These are phyloP conservation scores for Pythium myriotylum DNA, from an alignment of 352 stramenopile genomes.

Conservation along the genomic window DNA sequence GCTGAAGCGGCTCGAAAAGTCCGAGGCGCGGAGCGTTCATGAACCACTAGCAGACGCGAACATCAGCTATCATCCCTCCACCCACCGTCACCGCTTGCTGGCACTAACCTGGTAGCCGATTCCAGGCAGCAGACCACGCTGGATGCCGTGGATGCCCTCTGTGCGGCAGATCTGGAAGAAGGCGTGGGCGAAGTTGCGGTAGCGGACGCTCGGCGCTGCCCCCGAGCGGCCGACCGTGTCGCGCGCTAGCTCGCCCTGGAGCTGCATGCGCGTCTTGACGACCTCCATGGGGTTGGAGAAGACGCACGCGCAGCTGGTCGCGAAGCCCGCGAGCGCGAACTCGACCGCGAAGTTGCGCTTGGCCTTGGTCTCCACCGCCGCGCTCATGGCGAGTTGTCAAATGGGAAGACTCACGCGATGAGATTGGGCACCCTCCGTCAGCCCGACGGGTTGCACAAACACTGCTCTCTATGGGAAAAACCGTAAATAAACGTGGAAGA, in stretches of 20 bases:
- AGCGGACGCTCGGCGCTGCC: conserved; percentile 48
- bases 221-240: conserved; percentile 34
- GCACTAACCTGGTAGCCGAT: conserved; percentile 74
- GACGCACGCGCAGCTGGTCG: conserved; percentile 69
- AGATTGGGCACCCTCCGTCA: conserved; percentile 1
- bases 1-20: conserved; percentile 80
- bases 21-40: conserved; percentile 83
- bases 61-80: neutral
- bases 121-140: conserved; percentile 73
- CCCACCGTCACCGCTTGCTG: neutral
- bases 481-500: neutral
- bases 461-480: neutral
- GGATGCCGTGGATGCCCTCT: conserved; percentile 76
- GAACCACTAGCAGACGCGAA: conserved; percentile 37
- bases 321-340: conserved; percentile 65
- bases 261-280: conserved; percentile 90
- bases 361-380: neutral
- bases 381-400: conserved; percentile 3
- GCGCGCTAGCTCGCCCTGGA: conserved; percentile 80
- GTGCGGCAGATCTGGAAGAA: conserved; percentile 85
- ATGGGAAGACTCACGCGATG: neutral
- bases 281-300: conserved; percentile 91
- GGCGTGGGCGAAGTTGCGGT: conserved; percentile 84
- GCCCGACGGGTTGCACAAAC: conserved; percentile 11
- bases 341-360: conserved; percentile 68